A percentile compares a stretch with the other conserved stretches of the same genome.
Conservation (phyloP, 306 rosid genomes). For the Erythrophleum fordii region DNA sequence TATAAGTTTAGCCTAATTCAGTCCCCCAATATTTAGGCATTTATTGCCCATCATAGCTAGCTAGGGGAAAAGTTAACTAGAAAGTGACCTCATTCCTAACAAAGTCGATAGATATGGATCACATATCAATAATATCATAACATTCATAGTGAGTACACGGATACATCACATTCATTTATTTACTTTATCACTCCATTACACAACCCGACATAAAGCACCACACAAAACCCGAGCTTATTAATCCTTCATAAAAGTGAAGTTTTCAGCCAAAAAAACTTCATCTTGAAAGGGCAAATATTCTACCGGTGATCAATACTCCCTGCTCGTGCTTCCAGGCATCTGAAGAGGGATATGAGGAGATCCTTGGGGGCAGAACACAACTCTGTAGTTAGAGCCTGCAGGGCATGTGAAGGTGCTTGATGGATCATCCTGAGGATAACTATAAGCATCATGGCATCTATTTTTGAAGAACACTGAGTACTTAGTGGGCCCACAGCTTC, state of each 20-base stretch:
- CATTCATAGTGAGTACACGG: neutral
- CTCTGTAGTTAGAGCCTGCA: constrained; percentile 49
- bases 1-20: no score
- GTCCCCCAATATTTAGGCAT: no score
- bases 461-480: constrained; percentile 46
- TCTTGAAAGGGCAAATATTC: no score
- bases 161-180: neutral
- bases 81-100: neutral
- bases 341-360: neutral
- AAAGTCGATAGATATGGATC: neutral
- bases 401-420: constrained; percentile 46
- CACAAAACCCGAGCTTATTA: neutral
- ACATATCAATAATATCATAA: neutral
- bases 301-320: neutral
- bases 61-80: neutral
- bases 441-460: constrained; percentile 46
- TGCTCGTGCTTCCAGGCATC: constrained; percentile 4
- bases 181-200: neutral
- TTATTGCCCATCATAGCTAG: no score
- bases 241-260: neutral
- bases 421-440: constrained; percentile 50
- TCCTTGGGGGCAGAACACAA: constrained; percentile 41
- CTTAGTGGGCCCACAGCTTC: constrained; percentile 42
- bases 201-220: neutral
- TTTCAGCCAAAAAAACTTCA: neutral